These are phyloP conservation scores for Colletotrichum sp. DNA, from an alignment of 2,329 filamentous ascomycete genomes.

Conservation along the genomic window DNA sequence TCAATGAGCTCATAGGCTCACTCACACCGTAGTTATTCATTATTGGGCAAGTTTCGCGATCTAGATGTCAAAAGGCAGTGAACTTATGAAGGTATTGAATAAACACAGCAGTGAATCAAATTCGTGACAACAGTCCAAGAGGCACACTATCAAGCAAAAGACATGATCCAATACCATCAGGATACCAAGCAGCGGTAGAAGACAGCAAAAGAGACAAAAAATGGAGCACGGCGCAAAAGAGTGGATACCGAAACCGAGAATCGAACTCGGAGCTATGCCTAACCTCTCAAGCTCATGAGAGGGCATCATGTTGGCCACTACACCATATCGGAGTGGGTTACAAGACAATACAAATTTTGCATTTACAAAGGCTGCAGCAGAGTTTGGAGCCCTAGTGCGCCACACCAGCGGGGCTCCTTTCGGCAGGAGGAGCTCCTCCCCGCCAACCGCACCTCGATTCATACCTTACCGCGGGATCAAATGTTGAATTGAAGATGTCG, in stretches of 20 bases:
- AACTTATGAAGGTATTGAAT: background rate
- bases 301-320: slow-evolving; percentile 20
- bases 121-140: background rate
- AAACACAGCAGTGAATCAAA: background rate
- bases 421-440: background rate
- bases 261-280: slow-evolving; percentile 20
- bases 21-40: background rate
- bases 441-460: background rate
- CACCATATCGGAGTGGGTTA: slow-evolving; percentile 7
- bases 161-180: background rate
- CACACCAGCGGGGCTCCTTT: background rate
- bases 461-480: background rate
- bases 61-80: background rate
- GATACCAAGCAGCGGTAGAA: background rate
- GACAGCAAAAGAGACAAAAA: background rate
- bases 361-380: background rate
- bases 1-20: background rate
- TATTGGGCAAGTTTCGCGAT: background rate
- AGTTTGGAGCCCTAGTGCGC: background rate
- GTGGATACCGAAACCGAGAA: slow-evolving; percentile 18
- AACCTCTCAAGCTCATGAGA: background rate
- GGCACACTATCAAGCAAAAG: background rate
- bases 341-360: fast-evolving
- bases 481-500: background rate
- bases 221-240: background rate